Base-by-base conservation (phyloP, 1,284 basidiomycete genomes). In the Tilletiaria anomala region DNA sequence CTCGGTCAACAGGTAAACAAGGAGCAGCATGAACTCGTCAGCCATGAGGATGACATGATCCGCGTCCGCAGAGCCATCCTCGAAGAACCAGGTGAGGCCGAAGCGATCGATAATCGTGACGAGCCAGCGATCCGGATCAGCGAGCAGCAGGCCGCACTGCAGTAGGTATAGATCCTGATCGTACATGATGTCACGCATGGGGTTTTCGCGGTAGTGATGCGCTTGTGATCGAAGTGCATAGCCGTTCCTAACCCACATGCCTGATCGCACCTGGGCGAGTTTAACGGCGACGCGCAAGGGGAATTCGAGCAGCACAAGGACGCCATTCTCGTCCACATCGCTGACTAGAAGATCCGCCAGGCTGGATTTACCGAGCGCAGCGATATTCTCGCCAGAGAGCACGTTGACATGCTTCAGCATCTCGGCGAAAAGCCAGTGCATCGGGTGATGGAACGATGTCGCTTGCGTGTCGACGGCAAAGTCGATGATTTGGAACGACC, bases 161-260 rank as follows among this genome's bases (percentile, higher is more conserved):
- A 83, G 26, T n/a, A 29, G 26, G n/a, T 29, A 29, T n/a, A 29
- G 26, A 55, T 97, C 91, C 66, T 96, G 88, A 68, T 97, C 91
- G 65, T 91, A 89, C 63, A 91, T 96, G 8, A 87, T 76, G 67
- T 96, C 93, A 20, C 91, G 80, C 41, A 96, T 77, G 75, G 83
- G 83, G 65, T 87, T 87, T 66, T 97, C 91, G 32, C 88, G 82
- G 67, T 97, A 99, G 67, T 97, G 89, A 42, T 91, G 74, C n/a
- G 89, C 75, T 65, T 97, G 93, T 1, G 86, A 85, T 2, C 91
- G 80, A 54, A 97, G 89, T 5, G 83, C 83, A 55, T 88, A 85
- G 2, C 93, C 93, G 55, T 99, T 99, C 40, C 91, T 81, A 3
- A 94, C 89, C 93, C 93, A 99, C 16, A 96, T 75, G 2, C 89